A percentile compares a stretch with the other conserved stretches of the same genome.
Conservation (phyloP, 495 filamentous ascomycete genomes). For the Penicillium lividum region DNA sequence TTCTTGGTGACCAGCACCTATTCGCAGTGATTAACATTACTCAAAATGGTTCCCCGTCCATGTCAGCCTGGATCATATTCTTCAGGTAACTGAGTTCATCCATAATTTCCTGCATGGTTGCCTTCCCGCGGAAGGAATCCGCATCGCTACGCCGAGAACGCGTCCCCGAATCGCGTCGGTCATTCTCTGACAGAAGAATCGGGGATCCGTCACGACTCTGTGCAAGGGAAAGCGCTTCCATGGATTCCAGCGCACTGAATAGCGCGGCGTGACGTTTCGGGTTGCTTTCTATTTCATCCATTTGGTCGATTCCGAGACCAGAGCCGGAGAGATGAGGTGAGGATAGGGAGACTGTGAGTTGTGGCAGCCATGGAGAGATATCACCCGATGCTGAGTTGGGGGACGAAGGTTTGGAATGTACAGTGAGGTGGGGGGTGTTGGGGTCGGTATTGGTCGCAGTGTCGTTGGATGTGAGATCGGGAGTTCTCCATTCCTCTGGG, state of each 20-base stretch:
- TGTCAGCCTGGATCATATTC: slow-evolving; percentile 48
- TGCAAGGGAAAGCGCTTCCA: slow-evolving; percentile 32
- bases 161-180: slow-evolving; percentile 11
- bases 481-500: slow-evolving; percentile 27
- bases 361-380: slow-evolving; percentile 32
- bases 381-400: slow-evolving; percentile 35
- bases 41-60: slow-evolving; percentile 31
- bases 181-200: slow-evolving; percentile 25
- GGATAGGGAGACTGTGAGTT: slow-evolving; percentile 36
- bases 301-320: slow-evolving; percentile 39
- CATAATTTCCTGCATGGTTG: slow-evolving; percentile 50
- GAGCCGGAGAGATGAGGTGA: slow-evolving; percentile 34
- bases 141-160: slow-evolving; percentile 26
- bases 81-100: slow-evolving; percentile 55
- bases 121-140: slow-evolving; percentile 29
- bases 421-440: slow-evolving; percentile 42
- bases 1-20: slow-evolving; percentile 12
- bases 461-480: slow-evolving; percentile 30
- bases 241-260: slow-evolving; percentile 37
- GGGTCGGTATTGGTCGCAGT: slow-evolving; percentile 34
- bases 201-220: slow-evolving; percentile 30
- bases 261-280: slow-evolving; percentile 50
- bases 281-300: slow-evolving; percentile 42
- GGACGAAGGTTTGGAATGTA: slow-evolving; percentile 39
- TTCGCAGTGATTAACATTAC: neutral